These are phyloP conservation scores for Fomitopsis pulvina DNA, from an alignment of 768 basidiomycete species.

Conservation along the genomic window DNA sequence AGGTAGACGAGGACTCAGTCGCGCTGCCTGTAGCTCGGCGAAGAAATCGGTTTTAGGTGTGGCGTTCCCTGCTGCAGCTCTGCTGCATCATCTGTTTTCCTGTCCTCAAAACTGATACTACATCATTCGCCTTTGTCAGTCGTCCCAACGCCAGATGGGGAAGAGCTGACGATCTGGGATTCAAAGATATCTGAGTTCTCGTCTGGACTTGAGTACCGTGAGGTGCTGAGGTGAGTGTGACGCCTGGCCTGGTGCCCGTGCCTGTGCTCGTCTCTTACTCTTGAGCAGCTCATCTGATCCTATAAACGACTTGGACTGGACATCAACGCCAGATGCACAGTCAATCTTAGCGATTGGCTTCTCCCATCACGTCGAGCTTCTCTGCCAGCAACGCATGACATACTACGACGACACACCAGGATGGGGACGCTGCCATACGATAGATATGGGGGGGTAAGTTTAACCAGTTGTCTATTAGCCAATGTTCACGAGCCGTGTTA, in stretches of 20 bases:
- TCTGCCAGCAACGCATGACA: constrained; percentile 90
- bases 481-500: constrained; percentile 21
- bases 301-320: constrained; percentile 88
- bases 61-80: constrained; percentile 21
- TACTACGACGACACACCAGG: constrained; percentile 81
- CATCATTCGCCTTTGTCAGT: constrained; percentile 35
- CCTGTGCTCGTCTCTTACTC: constrained; percentile 8
- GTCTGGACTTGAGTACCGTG: constrained; percentile 75
- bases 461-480: neutral
- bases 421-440: constrained; percentile 65
- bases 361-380: constrained; percentile 66
- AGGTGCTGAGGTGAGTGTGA: constrained; percentile 46
- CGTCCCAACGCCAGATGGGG: constrained; percentile 48
- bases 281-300: constrained; percentile 40
- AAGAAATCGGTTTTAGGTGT: constrained; percentile 87
- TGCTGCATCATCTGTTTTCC: neutral
- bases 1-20: constrained; percentile 53
- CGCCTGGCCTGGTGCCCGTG: neutral
- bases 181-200: constrained; percentile 92
- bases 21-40: constrained; percentile 81
- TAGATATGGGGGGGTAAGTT: constrained; percentile 63
- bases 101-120: neutral
- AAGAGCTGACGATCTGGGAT: constrained; percentile 94
- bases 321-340: constrained; percentile 81
- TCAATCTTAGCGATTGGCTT: constrained; percentile 92